phyloP scores from a whole-genome alignment of 2,329 filamentous ascomycete species.

The Gliomastix tumulicola region DNA sequence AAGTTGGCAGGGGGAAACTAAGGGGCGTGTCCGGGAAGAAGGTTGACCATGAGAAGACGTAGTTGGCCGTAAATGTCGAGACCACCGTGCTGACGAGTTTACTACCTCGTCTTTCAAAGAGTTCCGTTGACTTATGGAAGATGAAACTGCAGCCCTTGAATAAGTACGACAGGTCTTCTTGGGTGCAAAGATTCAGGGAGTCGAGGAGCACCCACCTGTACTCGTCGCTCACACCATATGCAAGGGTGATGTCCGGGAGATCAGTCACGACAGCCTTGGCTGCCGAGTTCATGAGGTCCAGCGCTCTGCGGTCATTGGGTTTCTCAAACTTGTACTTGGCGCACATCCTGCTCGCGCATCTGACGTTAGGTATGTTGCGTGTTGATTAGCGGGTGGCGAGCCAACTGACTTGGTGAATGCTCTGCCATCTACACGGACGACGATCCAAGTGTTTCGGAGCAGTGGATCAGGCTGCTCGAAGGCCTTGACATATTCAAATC shows the following conservation, averaged over 20 bases:
- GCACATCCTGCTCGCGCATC: constrained; percentile 73
- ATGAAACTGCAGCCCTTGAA: constrained; percentile 74
- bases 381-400: too few relatives aligned
- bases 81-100: constrained; percentile 89
- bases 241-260: constrained; percentile 77
- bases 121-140: constrained; percentile 70
- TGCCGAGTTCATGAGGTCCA: constrained; percentile 91
- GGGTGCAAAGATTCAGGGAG: too few relatives aligned
- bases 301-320: constrained; percentile 80
- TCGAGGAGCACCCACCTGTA: too few relatives aligned
- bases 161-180: too few relatives aligned
- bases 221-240: constrained; percentile 92
- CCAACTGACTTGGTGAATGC: constrained; percentile 89
- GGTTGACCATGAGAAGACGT: constrained; percentile 71
- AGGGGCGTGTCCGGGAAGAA: constrained; percentile 69
- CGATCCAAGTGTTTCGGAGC: constrained; percentile 90
- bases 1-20: constrained; percentile 72
- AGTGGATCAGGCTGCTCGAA: constrained; percentile 81
- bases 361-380: too few relatives aligned
- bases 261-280: constrained; percentile 80
- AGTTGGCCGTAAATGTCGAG: constrained; percentile 89
- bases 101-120: constrained; percentile 81
- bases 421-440: constrained; percentile 86
- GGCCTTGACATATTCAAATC: constrained; percentile 86
- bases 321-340: constrained; percentile 80